Percentiles rank a stretch among this genome's conserved stretches.
These are phyloP conservation scores for Skeletonema tropicum DNA, from an alignment of 108 stramenopile genomes.

Conservation along the genomic window DNA sequence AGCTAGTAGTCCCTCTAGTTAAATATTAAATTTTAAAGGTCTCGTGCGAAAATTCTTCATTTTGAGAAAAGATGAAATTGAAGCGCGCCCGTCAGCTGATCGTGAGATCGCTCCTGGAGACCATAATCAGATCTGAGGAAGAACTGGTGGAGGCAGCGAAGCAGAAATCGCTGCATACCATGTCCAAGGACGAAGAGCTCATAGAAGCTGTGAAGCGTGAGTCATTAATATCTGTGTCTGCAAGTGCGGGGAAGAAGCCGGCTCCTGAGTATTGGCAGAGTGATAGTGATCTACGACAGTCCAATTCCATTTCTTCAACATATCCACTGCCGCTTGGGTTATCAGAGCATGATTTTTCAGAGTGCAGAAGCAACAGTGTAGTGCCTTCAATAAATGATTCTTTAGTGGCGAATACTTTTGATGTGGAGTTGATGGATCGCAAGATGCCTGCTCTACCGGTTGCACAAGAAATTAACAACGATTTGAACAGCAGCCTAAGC, in stretches of 20 bases:
- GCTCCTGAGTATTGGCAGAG: background rate
- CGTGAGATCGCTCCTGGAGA: too few relatives aligned
- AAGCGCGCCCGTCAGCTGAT: too few relatives aligned
- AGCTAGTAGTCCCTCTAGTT: too few relatives aligned
- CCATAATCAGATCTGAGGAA: background rate
- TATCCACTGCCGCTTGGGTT: background rate
- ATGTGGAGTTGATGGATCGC: background rate
- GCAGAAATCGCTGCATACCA: background rate
- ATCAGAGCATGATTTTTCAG: background rate
- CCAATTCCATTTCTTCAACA: background rate
- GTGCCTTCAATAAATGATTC: background rate
- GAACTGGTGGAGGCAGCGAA: background rate
- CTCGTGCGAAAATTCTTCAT: too few relatives aligned
- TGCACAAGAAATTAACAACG: background rate
- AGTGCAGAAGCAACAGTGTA: background rate
- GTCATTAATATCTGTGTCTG: background rate
- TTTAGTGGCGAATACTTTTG: background rate
- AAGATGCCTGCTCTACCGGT: background rate
- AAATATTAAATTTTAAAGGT: too few relatives aligned
- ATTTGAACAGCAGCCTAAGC: too few relatives aligned
- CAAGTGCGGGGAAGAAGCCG: background rate
- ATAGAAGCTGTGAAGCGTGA: background rate
- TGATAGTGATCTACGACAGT: background rate
- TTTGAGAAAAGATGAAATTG: too few relatives aligned
- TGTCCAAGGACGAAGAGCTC: background rate